Evolutionary conservation across 2,329 filamentous ascomycete species (phyloP).

Genomic region (Pseudovirgaria hyperparasitica): DNA sequence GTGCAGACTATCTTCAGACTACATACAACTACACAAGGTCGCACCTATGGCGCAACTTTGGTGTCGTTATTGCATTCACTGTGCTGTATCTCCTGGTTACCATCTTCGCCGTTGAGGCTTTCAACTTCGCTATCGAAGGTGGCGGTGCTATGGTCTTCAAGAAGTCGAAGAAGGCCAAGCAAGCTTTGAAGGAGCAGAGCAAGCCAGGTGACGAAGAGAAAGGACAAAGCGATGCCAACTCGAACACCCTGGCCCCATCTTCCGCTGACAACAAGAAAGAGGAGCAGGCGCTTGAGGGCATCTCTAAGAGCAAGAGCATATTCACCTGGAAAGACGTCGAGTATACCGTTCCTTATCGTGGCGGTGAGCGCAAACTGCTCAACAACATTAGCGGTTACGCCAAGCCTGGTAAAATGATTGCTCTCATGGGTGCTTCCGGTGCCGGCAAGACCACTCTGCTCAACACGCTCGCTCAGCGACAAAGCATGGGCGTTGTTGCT

Average conservation of each 20-base stretch:
- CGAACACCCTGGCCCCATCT: constrained; percentile 11
- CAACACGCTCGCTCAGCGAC: constrained; percentile 63
- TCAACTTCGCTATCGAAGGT: constrained; percentile 48
- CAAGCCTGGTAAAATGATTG: constrained; percentile 68
- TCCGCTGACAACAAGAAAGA: constrained; percentile 14
- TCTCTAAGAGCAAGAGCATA: constrained; percentile 23
- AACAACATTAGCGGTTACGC: constrained; percentile 64
- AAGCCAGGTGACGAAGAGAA: constrained; percentile 47
- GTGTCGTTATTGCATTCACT: constrained; percentile 62
- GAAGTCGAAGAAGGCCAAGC: constrained; percentile 49
- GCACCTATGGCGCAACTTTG: constrained; percentile 62
- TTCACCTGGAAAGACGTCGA: constrained; percentile 31
- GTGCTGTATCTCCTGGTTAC: constrained; percentile 64
- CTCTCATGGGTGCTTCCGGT: constrained; percentile 67
- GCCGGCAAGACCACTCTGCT: constrained; percentile 77
- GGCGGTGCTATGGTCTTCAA: constrained; percentile 63
- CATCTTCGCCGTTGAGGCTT: constrained; percentile 53
- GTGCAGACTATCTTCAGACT: constrained; percentile 40
- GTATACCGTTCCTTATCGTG: constrained; percentile 59
- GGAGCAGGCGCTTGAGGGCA: constrained; percentile 19
- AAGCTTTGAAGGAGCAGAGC: constrained; percentile 32
- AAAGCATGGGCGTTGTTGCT: constrained; percentile 49
- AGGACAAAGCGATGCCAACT: constrained; percentile 11
- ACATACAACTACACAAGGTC: constrained; percentile 44
- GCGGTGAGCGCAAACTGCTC: constrained; percentile 49